These are phyloP conservation scores for Fomitopsis pulvina DNA, from an alignment of 768 basidiomycete genomes.

Conservation along the genomic window DNA sequence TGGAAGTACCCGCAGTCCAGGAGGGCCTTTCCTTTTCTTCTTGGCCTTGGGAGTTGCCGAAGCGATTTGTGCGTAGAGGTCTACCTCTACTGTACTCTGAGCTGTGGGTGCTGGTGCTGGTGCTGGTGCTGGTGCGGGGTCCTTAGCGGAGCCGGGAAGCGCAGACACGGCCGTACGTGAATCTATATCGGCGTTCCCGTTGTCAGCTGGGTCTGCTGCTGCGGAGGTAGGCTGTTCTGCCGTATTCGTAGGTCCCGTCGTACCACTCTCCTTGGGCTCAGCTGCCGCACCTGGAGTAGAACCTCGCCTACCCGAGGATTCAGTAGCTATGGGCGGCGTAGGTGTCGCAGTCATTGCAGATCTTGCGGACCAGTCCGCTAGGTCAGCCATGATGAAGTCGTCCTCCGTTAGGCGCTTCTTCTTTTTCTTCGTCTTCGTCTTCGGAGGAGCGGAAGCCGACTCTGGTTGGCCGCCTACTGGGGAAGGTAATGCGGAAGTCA, in stretches of 20 bases:
- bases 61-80: too few species aligned
- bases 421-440: conserved; percentile 12
- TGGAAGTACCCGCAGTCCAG: conserved; percentile 12
- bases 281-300: too few species aligned
- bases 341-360: background rate
- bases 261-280: background rate
- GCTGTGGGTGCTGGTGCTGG: too few species aligned
- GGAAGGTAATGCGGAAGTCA: background rate
- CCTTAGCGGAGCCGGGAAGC: too few species aligned
- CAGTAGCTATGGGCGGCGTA: background rate
- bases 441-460: background rate
- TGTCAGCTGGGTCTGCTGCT: background rate
- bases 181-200: too few species aligned
- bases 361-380: conserved; percentile 10
- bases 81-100: too few species aligned
- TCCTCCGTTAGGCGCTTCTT: conserved; percentile 5
- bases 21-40: conserved; percentile 11
- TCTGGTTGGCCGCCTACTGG: background rate
- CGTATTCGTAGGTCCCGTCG: background rate
- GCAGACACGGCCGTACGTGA: background rate
- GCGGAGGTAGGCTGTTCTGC: background rate
- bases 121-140: too few species aligned
- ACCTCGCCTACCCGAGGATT: background rate
- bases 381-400: conserved; percentile 15
- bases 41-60: too few species aligned